Conservation (phyloP, 371 early-diverging fungal genomes). For the Mucor indicus region DNA sequence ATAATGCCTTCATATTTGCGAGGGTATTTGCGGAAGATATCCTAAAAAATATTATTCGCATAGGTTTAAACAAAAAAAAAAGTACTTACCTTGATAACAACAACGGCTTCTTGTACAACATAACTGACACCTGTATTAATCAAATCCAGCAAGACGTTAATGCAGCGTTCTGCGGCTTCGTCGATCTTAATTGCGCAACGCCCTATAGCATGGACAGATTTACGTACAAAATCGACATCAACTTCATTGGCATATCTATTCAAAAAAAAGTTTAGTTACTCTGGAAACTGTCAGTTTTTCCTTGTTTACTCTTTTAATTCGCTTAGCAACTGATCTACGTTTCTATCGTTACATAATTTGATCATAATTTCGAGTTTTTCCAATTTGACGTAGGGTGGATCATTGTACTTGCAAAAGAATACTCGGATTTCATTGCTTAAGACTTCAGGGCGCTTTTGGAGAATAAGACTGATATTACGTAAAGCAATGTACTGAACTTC, state of each 20-base stretch:
- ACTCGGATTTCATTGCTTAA: constrained; percentile 88
- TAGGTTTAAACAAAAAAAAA: neutral
- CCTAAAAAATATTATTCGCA: constrained; percentile 36
- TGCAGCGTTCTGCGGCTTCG: constrained; percentile 83
- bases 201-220: constrained; percentile 89
- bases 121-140: constrained; percentile 89
- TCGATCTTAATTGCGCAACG: constrained; percentile 92
- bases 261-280: neutral
- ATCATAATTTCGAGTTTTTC: constrained; percentile 96
- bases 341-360: constrained; percentile 77
- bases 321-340: constrained; percentile 86
- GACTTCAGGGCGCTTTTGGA: constrained; percentile 90
- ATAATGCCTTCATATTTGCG: constrained; percentile 85
- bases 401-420: constrained; percentile 98
- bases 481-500: constrained; percentile 97
- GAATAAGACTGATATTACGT: constrained; percentile 92
- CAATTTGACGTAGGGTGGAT: constrained; percentile 96
- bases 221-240: constrained; percentile 95
- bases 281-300: no score
- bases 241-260: constrained; percentile 94
- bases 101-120: constrained; percentile 90
- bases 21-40: constrained; percentile 94
- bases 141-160: constrained; percentile 84
- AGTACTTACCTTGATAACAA: constrained; percentile 77
- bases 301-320: constrained; percentile 85